Base-by-base conservation (phyloP, 2,329 filamentous ascomycete species). In the Aspergillus sp. region DNA sequence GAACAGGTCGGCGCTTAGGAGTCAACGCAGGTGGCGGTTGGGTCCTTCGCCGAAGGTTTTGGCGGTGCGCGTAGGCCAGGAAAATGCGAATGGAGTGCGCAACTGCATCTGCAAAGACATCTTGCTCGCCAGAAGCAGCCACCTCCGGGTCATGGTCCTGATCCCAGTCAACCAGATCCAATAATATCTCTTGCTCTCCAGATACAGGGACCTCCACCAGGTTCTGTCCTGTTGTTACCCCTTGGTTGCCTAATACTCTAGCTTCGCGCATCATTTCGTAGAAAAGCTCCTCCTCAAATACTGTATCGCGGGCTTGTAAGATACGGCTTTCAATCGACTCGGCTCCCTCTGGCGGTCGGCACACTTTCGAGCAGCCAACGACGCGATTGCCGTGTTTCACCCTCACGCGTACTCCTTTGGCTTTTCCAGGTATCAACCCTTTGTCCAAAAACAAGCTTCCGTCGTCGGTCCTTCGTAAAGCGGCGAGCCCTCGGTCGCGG, bases 241-340 rank as follows among this genome's bases (percentile, higher is more conserved):
- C 85, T 59, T 90, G 87, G 11, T 87, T 86, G 3, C 88, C 82
- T 21, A 96, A 79, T 0, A 82, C 82, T 15, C 92, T 88, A 0
- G 90, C 87, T 75, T 99, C 95, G 17, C 91, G 84, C 52, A 88
- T 87, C 59, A 98, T 80, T 74, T 99, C 95, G 65, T 96, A 87
- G 83, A 92, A 97, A 2, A 99, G 78, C 70, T 99, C 95, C 2
- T 88, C 82, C 37, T 85, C 81, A 24, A 80, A 78, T 5, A 85
- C 75, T 2, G 82, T 80, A 43, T 80, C 78, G 4, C 84, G 83
- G 14, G 71, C 73, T 60, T 73, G 72, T 14, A 71, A 63, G 45
- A 72, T 73, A 64, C 71, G 62, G 73, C 68, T 58, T 68, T 77
- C 71, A 14, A 73, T 70, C 1, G 73, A 66, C 6, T 71, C 66